phyloP scores from a whole-genome alignment of 345 rosid species.

The Salix viminalis region DNA sequence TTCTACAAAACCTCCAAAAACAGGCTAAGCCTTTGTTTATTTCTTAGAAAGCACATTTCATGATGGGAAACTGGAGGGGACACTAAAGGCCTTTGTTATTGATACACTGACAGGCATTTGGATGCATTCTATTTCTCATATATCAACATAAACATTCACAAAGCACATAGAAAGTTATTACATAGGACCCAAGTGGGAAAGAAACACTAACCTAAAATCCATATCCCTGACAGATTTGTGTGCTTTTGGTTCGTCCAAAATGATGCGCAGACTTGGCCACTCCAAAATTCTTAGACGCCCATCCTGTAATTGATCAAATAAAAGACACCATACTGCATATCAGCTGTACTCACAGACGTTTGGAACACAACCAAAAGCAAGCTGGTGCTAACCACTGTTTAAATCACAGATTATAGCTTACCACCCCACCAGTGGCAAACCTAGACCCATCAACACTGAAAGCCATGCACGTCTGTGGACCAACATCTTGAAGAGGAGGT shows the following conservation, averaged over 20 bases:
- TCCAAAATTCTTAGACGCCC: constrained; percentile 83
- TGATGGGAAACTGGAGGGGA: neutral
- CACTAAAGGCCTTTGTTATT: neutral
- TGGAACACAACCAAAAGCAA: neutral
- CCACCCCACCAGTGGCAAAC: constrained; percentile 84
- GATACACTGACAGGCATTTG: neutral
- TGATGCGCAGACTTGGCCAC: constrained; percentile 69
- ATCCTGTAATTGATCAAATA: constrained; percentile 46
- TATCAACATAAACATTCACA: neutral
- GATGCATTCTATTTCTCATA: neutral
- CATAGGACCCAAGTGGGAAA: neutral
- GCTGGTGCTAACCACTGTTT: neutral
- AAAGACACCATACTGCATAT: neutral
- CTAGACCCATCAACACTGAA: constrained; percentile 90
- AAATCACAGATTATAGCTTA: constrained; percentile 32
- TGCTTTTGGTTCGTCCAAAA: constrained; percentile 73
- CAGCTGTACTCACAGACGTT: neutral
- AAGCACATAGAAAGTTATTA: neutral
- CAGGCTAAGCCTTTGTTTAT: neutral
- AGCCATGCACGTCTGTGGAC: constrained; percentile 72
- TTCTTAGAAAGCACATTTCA: neutral
- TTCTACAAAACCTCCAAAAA: neutral
- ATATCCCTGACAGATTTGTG: constrained; percentile 81
- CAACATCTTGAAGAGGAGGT: constrained; percentile 57
- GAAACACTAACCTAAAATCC: constrained; percentile 66